Conservation (phyloP, 179 eudicot species). For the Actinidia arguta region DNA sequence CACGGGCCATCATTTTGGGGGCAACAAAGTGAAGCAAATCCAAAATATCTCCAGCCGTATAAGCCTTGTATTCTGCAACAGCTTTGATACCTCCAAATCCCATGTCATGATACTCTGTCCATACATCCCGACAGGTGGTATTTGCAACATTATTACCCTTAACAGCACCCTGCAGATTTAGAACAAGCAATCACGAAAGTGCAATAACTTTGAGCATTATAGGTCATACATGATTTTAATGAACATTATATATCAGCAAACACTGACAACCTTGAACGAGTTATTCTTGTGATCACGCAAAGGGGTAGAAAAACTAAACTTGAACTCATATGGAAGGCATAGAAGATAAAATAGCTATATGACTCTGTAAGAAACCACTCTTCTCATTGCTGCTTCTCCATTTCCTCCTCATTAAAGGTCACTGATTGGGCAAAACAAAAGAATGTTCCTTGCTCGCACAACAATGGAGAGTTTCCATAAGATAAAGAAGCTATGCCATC, state of each 20-base stretch:
- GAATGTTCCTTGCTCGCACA: neutral
- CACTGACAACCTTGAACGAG: neutral
- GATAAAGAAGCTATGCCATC: neutral
- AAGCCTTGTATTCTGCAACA: constrained; percentile 73
- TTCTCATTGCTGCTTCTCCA: neutral
- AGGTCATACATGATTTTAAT: constrained; percentile 3
- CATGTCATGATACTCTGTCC: constrained; percentile 97
- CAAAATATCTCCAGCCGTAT: constrained; percentile 65
- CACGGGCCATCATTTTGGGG: constrained; percentile 91
- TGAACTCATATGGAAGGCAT: neutral
- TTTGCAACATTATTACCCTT: constrained; percentile 80
- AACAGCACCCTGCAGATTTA: constrained; percentile 63
- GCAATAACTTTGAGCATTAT: neutral
- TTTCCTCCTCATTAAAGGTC: neutral
- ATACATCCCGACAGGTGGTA: constrained; percentile 74
- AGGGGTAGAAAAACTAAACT: neutral
- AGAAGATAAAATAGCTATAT: neutral
- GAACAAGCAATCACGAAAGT: neutral
- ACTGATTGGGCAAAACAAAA: too few relatives aligned
- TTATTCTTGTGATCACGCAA: neutral
- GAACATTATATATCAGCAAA: neutral
- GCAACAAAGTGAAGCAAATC: constrained; percentile 85
- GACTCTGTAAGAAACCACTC: neutral
- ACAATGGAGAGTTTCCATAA: neutral
- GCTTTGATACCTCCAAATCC: constrained; percentile 82